Base-by-base conservation (phyloP, 345 rosid genomes). In the Populus simonii region DNA sequence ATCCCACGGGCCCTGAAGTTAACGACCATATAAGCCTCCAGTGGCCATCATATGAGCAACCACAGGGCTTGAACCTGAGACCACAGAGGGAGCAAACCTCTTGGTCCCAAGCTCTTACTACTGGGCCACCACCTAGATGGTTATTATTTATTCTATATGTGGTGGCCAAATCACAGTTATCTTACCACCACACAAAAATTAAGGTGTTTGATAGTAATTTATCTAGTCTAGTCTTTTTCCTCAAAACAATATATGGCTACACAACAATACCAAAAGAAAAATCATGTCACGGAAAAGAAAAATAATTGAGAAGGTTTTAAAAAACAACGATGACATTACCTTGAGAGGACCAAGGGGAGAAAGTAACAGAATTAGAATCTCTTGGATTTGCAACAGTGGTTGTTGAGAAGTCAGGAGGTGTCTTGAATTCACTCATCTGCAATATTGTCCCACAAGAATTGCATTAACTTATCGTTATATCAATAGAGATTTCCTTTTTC, bases 381-480 rank as follows among this genome's bases (percentile, higher is more conserved):
- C 88, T 82, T 70, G 90, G 82, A 73, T 88, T 86, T 47, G 87
- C 89, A 13, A 86, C 80, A 9, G 96, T 80, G 29, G 79, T 72
- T 59, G 96, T 84, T 71, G 92, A 83, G 77, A 89, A 87, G 51
- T 92, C 96, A 76, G 96, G 89, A 76, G 96, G 89, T 8, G 85
- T 71, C 84, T 91, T 88, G 83, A 90, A 93, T 38, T 89, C 97
- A 87, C 75, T 87, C 97, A 95, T 93, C 99, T 95, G 93, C 88
- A 83, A 51, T 31, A 79, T 62, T 38, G 4, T 33, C 65, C 76
- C 80, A 72, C 47, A 73, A 74, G 8, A 61, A 74, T 79, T 65
- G 25, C 69, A 65, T 22, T 70, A 29, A 20, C 25, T 23, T n/a
- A 27, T 59, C 29, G 27, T 59, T n/a, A 3, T n/a, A 59, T 27